These are phyloP conservation scores for Coprinellus micaceus DNA, from an alignment of 768 basidiomycete species.

Conservation along the genomic window DNA sequence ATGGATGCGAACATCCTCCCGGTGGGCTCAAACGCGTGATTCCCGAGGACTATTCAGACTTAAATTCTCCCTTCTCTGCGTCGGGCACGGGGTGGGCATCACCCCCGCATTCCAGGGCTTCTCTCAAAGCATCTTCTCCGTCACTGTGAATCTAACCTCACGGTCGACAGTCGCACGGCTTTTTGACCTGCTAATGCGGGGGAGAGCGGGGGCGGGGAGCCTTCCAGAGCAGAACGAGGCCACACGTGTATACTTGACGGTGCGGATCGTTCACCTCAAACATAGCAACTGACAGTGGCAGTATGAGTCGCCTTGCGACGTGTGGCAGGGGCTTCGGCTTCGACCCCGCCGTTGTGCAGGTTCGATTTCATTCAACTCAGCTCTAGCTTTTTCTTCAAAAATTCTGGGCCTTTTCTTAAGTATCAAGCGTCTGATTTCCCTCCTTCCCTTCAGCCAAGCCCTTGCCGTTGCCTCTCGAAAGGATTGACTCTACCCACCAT, in stretches of 20 bases:
- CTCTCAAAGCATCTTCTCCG: neutral
- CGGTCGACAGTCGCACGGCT: neutral
- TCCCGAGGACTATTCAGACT: neutral
- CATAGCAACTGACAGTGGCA: conserved; percentile 3
- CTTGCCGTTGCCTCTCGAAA: neutral
- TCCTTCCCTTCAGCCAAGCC: neutral
- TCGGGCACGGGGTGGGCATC: neutral
- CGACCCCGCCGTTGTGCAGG: neutral
- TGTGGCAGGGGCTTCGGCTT: neutral
- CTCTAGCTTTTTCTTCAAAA: neutral
- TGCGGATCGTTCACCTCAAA: neutral
- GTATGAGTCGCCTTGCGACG: conserved; percentile 1
- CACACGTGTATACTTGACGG: neutral
- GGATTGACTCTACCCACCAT: neutral
- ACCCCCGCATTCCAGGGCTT: neutral
- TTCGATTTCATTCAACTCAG: neutral
- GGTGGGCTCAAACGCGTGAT: too few species aligned
- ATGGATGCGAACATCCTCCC: neutral
- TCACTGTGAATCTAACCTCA: neutral
- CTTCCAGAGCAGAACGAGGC: neutral
- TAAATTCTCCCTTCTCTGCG: neutral
- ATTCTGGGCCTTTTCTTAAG: neutral
- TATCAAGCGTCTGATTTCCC: neutral
- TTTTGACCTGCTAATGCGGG: neutral
- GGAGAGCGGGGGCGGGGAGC: neutral